Base-by-base conservation (phyloP, 805 yeast species). In the Pichia sporocuriosa region DNA sequence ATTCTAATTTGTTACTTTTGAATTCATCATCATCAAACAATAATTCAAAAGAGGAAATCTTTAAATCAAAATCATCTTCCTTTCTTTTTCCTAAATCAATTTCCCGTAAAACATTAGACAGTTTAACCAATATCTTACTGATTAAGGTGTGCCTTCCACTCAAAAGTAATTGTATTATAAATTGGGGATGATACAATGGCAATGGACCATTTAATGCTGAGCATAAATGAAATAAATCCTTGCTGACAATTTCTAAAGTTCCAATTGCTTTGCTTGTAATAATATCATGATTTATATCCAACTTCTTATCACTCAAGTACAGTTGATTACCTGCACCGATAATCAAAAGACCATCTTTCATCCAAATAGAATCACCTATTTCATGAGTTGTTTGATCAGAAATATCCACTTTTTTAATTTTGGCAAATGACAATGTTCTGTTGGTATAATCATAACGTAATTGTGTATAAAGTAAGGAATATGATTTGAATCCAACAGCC, bases 351-450 rank as follows among this genome's bases (percentile, higher is more conserved):
- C 94, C 95, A 53, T 81, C 78, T 36, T 73, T 70, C 48, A 90
- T 66, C 97, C 97, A 90, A 12, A 83, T 69, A 13, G 94, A 82
- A 57, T 89, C 97, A 7, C 96, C 96, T 45, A 89, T 87, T 13
- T 68, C 69, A 56, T 88, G 96, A 0, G 84, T 67, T 0, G 96
- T 88, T 53, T 73, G 84, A 26, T 70, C 70, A 1, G 77, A 68
- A 3, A 89, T 76, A 52, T 83, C 88, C 32, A 87, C 73, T 45
- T 75, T 73, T 53, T 85, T 81, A 43, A 89, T 75, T 0, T 84
- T 79, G 0, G 83, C 75, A 70, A 84, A 89, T 1, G 90, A 72
- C 2, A 95, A 90, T 0, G 79, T 70, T 19, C 71, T 69, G 53
- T 86, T 85, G 2, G 96, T 87, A 56, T 89, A 90, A 55, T 89